Evolutionary conservation across 345 rosid genomes (phyloP), one percentile per base, ranked within the genome.

Genomic region (Geranium rotundifolium): DNA sequence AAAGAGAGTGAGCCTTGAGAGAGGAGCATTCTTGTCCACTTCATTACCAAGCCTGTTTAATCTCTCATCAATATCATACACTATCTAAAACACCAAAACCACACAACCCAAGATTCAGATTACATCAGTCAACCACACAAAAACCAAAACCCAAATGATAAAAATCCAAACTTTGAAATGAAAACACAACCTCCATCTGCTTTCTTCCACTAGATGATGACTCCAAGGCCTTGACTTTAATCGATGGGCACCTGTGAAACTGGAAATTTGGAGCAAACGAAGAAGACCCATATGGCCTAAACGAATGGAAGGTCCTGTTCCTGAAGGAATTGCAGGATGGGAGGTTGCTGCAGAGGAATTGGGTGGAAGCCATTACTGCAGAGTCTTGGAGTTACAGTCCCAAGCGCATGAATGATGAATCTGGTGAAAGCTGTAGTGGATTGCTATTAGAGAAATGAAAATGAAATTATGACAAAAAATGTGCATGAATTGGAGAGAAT

Each of bases 1-100:
- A 85, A 90, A 93, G 34, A 93, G 79, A 61, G 81, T 79, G 77
- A 93, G 92, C 75, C 97, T 82, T 46, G 97, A 93, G 57, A 90
- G 89, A 19, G 97, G 95, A 75, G 97, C 95, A 57, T 80, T 77
- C 80, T 65, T 79, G 74, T 90, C 96, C 59, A 88, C 85, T 65
- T 85, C 77, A 80, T 90, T 89, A 0, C 90, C 92, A 13, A 88
- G 74, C 72, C 80, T 84, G 80, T 86, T 86, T 15, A 82, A 41
- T 76, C 81, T 88, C 79, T 80, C 96, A 60, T 90, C 95, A 67
- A 86, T 90, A 73, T 93, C 86, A 75, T 83, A 93, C 57, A 82
- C 89, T 62, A 93, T 59, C 99, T 93, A 64, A 34, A 34, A 34
- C 41, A 34, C 41, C 29, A 29, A 17, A 61, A 57, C 56, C 16